Percentiles rank a stretch among this genome's conserved stretches.
Evolutionary conservation across 1,284 basidiomycete species (phyloP).

Genomic region (Malassezia furfur): DNA sequence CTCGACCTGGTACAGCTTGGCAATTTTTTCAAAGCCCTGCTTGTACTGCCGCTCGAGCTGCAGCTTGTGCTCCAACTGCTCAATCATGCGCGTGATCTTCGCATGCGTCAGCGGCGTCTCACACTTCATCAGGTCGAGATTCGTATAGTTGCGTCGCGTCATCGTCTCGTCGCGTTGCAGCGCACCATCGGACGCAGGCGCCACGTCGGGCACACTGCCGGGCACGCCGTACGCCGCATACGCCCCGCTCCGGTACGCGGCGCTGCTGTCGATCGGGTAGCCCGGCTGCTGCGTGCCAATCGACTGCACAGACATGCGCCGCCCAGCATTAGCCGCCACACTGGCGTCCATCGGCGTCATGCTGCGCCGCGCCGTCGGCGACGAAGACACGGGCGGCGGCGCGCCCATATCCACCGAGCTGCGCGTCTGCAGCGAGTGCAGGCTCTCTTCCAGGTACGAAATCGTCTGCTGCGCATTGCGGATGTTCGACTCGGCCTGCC

Average conservation of each 20-base stretch:
- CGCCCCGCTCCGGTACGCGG: constrained; percentile 11
- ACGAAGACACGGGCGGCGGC: neutral
- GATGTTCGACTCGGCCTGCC: constrained; percentile 66
- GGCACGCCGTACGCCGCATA: neutral
- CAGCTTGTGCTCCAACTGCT: constrained; percentile 97
- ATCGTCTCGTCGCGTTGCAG: neutral
- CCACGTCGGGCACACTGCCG: neutral
- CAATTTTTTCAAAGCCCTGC: constrained; percentile 98
- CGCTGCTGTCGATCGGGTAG: constrained; percentile 17
- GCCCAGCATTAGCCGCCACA: neutral
- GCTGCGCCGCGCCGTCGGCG: neutral
- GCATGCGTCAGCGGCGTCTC: constrained; percentile 92
- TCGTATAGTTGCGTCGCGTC: constrained; percentile 7
- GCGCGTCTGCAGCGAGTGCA: constrained; percentile 67
- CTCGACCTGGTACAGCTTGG: constrained; percentile 73
- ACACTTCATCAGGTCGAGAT: constrained; percentile 79
- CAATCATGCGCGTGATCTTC: constrained; percentile 95
- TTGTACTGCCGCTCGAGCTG: constrained; percentile 98
- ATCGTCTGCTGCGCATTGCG: constrained; percentile 75
- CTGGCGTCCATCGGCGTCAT: neutral
- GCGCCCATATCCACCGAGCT: constrained; percentile 50
- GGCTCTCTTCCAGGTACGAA: constrained; percentile 75
- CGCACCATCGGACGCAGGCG: neutral
- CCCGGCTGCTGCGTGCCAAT: neutral
- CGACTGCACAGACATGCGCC: neutral